Percentiles rank a stretch among this genome's conserved stretches.
Evolutionary conservation across 805 yeast genomes (phyloP).

Genomic region (Metschnikowia cerradonensis): DNA sequence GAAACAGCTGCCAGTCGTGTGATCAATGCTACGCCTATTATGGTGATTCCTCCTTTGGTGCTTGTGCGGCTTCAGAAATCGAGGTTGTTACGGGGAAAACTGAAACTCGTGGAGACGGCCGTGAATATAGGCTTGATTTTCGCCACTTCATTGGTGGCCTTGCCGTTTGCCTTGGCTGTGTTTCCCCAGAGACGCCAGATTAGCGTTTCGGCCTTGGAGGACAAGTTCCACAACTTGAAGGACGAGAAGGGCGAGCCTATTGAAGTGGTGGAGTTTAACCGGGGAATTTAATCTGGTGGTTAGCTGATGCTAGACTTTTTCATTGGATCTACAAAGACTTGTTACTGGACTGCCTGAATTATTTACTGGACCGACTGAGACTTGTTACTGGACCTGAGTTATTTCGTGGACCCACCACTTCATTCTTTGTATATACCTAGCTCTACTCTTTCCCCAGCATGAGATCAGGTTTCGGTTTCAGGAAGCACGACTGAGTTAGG

Average conservation of each 20-base stretch:
- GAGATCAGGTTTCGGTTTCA: too few species aligned
- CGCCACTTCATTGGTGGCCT: conserved; percentile 75
- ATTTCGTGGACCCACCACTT: too few species aligned
- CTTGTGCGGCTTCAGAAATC: conserved; percentile 72
- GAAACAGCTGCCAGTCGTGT: conserved; percentile 96
- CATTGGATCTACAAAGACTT: background rate
- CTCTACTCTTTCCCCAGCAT: too few species aligned
- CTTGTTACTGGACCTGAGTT: too few species aligned
- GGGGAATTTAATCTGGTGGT: conserved; percentile 69
- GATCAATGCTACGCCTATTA: conserved; percentile 93
- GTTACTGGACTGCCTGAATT: too few species aligned
- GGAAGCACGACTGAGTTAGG: too few species aligned
- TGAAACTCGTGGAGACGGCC: conserved; percentile 57
- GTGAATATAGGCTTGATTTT: conserved; percentile 86
- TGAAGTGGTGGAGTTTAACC: conserved; percentile 72
- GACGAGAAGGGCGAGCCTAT: conserved; percentile 58
- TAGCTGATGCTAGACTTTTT: too few species aligned
- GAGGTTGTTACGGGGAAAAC: conserved; percentile 60
- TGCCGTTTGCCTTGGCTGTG: conserved; percentile 93
- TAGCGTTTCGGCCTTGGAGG: conserved; percentile 57
- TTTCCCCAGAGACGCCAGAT: conserved; percentile 86
- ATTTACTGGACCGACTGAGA: too few species aligned
- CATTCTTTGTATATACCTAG: too few species aligned
- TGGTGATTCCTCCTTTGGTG: conserved; percentile 92
- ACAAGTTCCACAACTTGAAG: conserved; percentile 54